Base-by-base conservation (phyloP, 805 yeast genomes). In the Sporopachydermia quercuum region DNA sequence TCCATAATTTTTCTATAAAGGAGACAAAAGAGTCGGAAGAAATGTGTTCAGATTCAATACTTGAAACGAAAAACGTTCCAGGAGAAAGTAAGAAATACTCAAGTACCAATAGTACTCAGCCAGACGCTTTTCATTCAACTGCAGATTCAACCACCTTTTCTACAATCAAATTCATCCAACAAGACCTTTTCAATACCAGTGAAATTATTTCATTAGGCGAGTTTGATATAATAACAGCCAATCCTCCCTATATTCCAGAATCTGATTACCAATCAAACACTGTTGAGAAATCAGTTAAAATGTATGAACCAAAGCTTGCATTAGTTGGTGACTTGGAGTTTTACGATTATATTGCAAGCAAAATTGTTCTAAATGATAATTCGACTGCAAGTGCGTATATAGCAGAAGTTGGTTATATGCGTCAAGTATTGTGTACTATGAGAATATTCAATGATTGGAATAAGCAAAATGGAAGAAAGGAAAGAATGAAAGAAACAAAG, bases 191-290 rank as follows among this genome's bases (percentile, higher is more conserved):
- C 44, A 15, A 16, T 41, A 15, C 36, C 8, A 17, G 23, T 42
- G 16, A 38, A 5, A 5, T 36, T 15, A 2, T 37, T 23, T n/a
- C 8, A n/a, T 23, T 23, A n/a, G n/a, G n/a, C 11, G 19, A 36
- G 2, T 52, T 63, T 14, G 80, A 78, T 43, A 40, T 89, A 2
- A 52, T 91, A 1, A 68, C 78, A 0, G 73, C 94, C n/a, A 89
- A 89, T 49, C 98, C 98, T 1, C 98, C 98, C 0, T 89, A 89
- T 52, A 77, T 87, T 4, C 74, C 83, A 0, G 4, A 19, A 2
- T 37, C 45, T 0, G 75, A 76, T 37, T 69, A 69, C 49, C 44
- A 44, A 5, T 49, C 56, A 3, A 57, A 68, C 6, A 42, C 37
- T 5, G 71, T 76, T 0, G 80, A 75, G 42, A 53, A 50, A 36